Evolutionary conservation across 768 basidiomycete genomes (phyloP).

Genomic region (Lentinus brumalis): DNA sequence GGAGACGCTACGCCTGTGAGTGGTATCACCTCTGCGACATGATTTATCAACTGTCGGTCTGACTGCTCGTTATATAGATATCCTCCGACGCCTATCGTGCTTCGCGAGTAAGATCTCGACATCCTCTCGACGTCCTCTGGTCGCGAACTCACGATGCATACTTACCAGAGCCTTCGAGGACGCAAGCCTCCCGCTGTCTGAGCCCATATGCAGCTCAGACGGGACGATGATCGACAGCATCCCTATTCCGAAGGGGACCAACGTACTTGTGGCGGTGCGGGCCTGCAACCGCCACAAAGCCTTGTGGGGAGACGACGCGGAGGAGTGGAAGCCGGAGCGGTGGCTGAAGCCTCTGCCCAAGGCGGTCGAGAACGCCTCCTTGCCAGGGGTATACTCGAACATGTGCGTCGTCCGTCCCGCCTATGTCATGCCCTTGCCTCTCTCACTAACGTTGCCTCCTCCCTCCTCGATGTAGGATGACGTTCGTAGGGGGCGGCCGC

Average conservation of each 20-base stretch:
- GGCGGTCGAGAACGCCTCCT: constrained; percentile 10
- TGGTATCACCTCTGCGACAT: constrained; percentile 36
- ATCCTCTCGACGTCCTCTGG: too few species aligned
- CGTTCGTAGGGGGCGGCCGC: constrained; percentile 12
- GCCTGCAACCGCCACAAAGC: constrained; percentile 27
- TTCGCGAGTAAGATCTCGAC: constrained; percentile 11
- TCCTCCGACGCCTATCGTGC: constrained; percentile 14
- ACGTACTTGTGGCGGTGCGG: constrained; percentile 25
- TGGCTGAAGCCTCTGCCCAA: constrained; percentile 21
- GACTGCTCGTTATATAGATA: neutral
- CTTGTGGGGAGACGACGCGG: constrained; percentile 27
- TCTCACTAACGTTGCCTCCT: neutral
- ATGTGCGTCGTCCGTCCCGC: constrained; percentile 2
- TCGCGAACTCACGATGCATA: too few species aligned
- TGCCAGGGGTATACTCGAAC: constrained; percentile 21
- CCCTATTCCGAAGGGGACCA: constrained; percentile 20
- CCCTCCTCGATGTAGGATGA: constrained; percentile 7
- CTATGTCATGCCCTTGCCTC: neutral
- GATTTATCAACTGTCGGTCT: neutral
- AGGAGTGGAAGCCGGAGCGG: constrained; percentile 27
- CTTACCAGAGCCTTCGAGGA: constrained; percentile 35
- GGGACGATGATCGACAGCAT: constrained; percentile 23
- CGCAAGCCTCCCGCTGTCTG: constrained; percentile 39
- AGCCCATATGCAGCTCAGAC: constrained; percentile 10
- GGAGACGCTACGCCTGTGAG: constrained; percentile 57